Evolutionary conservation across 2,329 filamentous ascomycete genomes (phyloP).

Genomic region (Aureobasidium namibiae): DNA sequence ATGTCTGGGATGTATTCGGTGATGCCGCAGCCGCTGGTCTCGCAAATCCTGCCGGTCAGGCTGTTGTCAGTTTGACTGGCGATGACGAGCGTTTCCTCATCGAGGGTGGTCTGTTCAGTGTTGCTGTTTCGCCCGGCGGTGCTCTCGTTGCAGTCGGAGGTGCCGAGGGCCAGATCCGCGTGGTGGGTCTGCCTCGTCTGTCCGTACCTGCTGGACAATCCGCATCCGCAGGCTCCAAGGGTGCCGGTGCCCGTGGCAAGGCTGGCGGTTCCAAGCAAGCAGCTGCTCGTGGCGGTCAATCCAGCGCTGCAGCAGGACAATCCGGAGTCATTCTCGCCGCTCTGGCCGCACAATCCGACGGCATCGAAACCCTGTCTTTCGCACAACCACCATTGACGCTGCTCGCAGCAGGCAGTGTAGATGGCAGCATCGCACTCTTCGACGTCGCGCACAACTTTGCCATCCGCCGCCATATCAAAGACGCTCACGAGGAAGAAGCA

Average conservation of each 20-base stretch:
- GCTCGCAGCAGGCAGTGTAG: conserved; percentile 55
- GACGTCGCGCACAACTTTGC: conserved; percentile 82
- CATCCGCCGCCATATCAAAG: conserved; percentile 70
- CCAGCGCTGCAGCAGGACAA: conserved; percentile 41
- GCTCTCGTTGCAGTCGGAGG: conserved; percentile 79
- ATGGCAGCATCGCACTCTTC: conserved; percentile 70
- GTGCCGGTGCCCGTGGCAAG: conserved; percentile 42
- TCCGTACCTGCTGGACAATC: conserved; percentile 20
- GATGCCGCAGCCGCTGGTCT: conserved; percentile 60
- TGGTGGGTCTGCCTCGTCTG: conserved; percentile 72
- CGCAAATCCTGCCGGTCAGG: conserved; percentile 42
- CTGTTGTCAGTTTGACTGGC: conserved; percentile 68
- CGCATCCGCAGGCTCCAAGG: conserved; percentile 32
- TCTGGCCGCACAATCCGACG: conserved; percentile 68
- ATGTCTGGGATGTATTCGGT: conserved; percentile 89
- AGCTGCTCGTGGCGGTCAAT: conserved; percentile 30
- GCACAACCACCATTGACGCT: conserved; percentile 52
- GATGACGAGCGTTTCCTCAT: conserved; percentile 86
- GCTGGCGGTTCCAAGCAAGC: conserved; percentile 37
- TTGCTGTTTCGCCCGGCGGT: conserved; percentile 73
- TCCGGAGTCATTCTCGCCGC: conserved; percentile 71
- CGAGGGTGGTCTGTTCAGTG: conserved; percentile 82
- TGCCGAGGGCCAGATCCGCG: conserved; percentile 74
- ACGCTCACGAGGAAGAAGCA: conserved; percentile 78
- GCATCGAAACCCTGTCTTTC: conserved; percentile 70